A percentile compares a stretch with the other conserved stretches of the same genome.
These are phyloP conservation scores for Verticillium klebahnii DNA, from an alignment of 2,329 filamentous ascomycete species.

Conservation along the genomic window DNA sequence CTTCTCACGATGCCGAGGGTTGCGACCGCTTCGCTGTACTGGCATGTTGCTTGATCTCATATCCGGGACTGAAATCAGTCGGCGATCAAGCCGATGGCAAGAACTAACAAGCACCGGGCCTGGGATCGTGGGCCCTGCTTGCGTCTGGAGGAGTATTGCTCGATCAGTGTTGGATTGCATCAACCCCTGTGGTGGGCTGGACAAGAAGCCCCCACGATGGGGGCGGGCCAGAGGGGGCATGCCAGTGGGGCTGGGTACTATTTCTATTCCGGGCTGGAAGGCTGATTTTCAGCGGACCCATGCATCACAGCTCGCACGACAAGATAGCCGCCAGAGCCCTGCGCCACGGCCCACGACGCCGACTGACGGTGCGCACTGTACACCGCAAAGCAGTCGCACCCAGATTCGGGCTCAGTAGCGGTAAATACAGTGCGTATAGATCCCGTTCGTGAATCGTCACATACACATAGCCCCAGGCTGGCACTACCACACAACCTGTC, in stretches of 20 bases:
- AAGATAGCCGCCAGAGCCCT: background rate
- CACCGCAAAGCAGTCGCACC: background rate
- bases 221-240: background rate
- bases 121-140: background rate
- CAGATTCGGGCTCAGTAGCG: background rate
- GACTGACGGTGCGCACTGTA: background rate
- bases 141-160: background rate
- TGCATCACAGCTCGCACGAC: background rate
- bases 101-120: no score
- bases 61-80: no score
- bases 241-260: background rate
- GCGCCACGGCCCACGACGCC: background rate
- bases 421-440: background rate
- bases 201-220: background rate
- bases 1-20: no score
- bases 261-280: background rate
- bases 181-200: background rate
- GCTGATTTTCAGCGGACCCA: background rate
- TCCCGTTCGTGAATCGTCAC: no score
- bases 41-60: no score
- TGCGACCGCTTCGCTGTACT: no score
- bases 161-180: background rate
- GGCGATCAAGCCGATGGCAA: no score
- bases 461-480: no score
- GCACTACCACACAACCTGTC: no score